Base-by-base conservation (phyloP, 83 land plant genomes). In the Diphasiastrum complanatum region DNA sequence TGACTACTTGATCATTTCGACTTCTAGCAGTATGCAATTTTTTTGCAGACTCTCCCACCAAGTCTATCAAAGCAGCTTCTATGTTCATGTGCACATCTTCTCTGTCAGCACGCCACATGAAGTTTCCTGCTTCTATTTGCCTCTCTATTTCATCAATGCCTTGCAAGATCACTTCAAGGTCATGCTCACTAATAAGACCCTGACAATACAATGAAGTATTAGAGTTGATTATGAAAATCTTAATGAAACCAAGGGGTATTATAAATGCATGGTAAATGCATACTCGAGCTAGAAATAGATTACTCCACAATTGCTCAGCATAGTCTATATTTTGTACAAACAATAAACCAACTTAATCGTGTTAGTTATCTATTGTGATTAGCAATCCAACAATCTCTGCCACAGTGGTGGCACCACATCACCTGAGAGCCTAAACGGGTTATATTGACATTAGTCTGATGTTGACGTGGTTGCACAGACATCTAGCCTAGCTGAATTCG, bases 71-170 rank as follows among this genome's bases (percentile, higher is more conserved):
- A 5, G 92, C 86, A 25, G 96, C 99, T 69, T 89, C 99, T 23
- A 95, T 83, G 67, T 95, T 95, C 99, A 95, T 89, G 70, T 95
- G 92, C 40, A 95, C 96, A 77, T 95, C 99, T 69, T 95, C 96
- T 64, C 96, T 83, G 49, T 95, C 96, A 5, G 82, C 60, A 61
- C 99, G 83, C 99, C 99, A 95, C 5, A 33, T 51, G 70, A 95
- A 89, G 45, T 83, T 74, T 5, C 92, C 96, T 22, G 23, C 64
- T 47, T 86, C 89, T 53, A 89, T 89, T 14, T 32, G 62, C 32
- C 68, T 77, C 75, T 89, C 87, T 0, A 95, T 89, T 54, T 78
- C 82, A 51, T 76, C 79, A 43, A 95, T 72, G 3, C 99, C 96
- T n/a, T 61, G 5, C 36, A 84, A 12, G 32, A 95, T 95, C 38